Conservation (phyloP, 1,284 basidiomycete genomes). For the Peniophora sp. region DNA sequence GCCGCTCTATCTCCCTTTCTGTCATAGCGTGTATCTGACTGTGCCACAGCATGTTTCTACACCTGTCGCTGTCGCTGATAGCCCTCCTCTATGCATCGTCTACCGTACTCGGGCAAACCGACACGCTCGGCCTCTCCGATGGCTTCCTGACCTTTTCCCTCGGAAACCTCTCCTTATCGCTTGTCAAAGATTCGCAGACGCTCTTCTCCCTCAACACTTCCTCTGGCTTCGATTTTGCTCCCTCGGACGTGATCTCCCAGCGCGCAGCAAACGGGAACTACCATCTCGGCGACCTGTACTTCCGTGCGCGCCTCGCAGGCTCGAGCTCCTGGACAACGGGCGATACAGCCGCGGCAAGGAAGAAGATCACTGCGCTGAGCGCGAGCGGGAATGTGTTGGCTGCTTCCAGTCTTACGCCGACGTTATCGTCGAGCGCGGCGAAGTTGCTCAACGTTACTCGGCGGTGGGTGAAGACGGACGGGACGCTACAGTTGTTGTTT, state of each 20-base stretch:
- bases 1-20: too few relatives aligned
- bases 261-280: conserved; percentile 44
- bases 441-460: conserved; percentile 40
- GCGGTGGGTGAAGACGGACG: conserved; percentile 39
- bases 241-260: conserved; percentile 41
- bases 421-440: conserved; percentile 32
- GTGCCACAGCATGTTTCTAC: too few relatives aligned
- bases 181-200: conserved; percentile 54
- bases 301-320: conserved; percentile 39
- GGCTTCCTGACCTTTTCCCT: conserved; percentile 41
- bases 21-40: too few relatives aligned
- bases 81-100: too few relatives aligned
- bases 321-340: conserved; percentile 38
- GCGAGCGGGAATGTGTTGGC: conserved; percentile 38
- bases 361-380: conserved; percentile 29
- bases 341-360: conserved; percentile 38
- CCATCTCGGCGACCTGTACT: conserved; percentile 51
- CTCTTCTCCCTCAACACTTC: conserved; percentile 35
- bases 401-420: conserved; percentile 40
- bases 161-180: conserved; percentile 33
- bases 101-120: not conserved
- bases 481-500: conserved; percentile 40
- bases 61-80: too few relatives aligned
- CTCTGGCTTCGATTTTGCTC: conserved; percentile 44
- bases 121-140: conserved; percentile 35